Base-by-base conservation (phyloP, 1,284 basidiomycete genomes). In the Taiwanofungus camphoratus region DNA sequence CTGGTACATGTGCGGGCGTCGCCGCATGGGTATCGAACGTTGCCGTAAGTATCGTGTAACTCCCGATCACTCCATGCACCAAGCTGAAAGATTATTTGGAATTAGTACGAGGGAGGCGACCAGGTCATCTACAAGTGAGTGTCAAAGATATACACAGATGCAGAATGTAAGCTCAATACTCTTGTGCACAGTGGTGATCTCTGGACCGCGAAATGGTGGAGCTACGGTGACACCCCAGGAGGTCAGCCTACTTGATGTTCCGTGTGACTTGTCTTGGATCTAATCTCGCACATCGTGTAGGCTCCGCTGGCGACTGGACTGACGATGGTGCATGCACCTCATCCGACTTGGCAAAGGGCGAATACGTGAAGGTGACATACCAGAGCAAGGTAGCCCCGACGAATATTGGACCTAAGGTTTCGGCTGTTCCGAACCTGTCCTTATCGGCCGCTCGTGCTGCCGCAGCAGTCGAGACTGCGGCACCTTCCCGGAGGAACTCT, bases 171-270 rank as follows among this genome's bases (percentile, higher is more conserved):
- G 16, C 13, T 36, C 23, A 34, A 35, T 23, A 18, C 34, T 29
- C 22, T 39, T n/a, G 12, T 42, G 20, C 8, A 15, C 42, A 70
- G 68, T 38, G 74, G 69, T 8, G 64, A 70, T 51, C 63, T 77
- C 9, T 80, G 75, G 74, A 74, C 70, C 4, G 74, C 77, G 12
- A 75, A 73, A 39, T 76, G 73, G 73, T 80, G 78, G 77, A 69
- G 68, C 33, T 60, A 74, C 52, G 55, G 51, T 49, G 69, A 74
- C 42, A 46, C 52, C 5, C 75, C 76, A 2, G 74, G 74, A 43
- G 74, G 71, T 61, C 23, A 38, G 50, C 19, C 11, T 21, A 23
- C 27, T 39, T 15, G 3, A 29, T 36, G 21, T 13, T 16, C 36
- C 22, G 26, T 22, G 12, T 42, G 29, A 33, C 8, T 15, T 45